phyloP scores from a whole-genome alignment of 768 basidiomycete species.

The Boletus tomentosulus region DNA sequence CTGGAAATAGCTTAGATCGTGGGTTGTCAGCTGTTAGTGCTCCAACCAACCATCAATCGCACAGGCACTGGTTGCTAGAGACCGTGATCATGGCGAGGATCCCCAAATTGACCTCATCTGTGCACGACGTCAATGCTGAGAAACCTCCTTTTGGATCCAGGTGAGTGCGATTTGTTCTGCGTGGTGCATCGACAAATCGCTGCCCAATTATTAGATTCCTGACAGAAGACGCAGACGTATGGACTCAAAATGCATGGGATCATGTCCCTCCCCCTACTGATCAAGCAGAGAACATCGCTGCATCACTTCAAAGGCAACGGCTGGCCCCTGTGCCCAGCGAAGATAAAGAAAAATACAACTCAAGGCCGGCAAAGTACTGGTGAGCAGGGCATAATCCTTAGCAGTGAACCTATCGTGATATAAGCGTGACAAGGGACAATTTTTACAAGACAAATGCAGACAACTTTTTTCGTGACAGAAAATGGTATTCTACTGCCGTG shows the following conservation, averaged over 20 bases:
- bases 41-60: background rate
- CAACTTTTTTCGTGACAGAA: conserved; percentile 93
- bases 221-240: conserved; percentile 66
- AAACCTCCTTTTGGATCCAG: conserved; percentile 72
- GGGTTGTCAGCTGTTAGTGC: too few relatives aligned
- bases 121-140: conserved; percentile 51
- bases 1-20: too few relatives aligned
- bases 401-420: conserved; percentile 28
- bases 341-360: conserved; percentile 70
- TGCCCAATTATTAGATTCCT: conserved; percentile 50
- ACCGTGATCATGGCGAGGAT: conserved; percentile 15
- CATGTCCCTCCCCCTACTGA: conserved; percentile 82
- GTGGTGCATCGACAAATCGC: background rate
- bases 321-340: conserved; percentile 65
- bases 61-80: background rate
- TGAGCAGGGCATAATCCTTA: conserved; percentile 30
- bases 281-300: conserved; percentile 67
- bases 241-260: conserved; percentile 90
- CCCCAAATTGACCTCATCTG: conserved; percentile 52
- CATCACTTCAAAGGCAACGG: conserved; percentile 68
- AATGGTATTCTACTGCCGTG: conserved; percentile 51
- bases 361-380: conserved; percentile 73
- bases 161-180: conserved; percentile 28
- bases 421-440: conserved; percentile 64
- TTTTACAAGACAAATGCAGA: conserved; percentile 84